These are phyloP conservation scores for Chytriomyces confervae DNA, from an alignment of 192 early-diverging fungal genomes.

Conservation along the genomic window DNA sequence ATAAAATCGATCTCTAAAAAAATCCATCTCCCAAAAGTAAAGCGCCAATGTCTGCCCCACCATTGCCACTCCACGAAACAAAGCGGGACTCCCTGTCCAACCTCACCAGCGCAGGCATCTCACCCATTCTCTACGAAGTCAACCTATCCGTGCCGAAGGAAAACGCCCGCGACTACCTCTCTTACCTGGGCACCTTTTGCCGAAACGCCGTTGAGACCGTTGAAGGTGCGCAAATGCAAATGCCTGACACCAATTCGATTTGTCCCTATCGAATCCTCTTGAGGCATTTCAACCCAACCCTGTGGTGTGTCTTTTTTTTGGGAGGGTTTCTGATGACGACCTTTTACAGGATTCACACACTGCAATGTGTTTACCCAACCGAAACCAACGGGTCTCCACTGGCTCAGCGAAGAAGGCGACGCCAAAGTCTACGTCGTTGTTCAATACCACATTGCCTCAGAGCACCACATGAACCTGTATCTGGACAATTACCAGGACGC, in stretches of 20 bases:
- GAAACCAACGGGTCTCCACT: conserved; percentile 54
- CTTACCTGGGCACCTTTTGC: conserved; percentile 56
- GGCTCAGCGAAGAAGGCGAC: conserved; percentile 54
- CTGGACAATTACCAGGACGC: conserved; percentile 42
- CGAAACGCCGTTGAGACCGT: conserved; percentile 21
- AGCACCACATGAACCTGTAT: conserved; percentile 47
- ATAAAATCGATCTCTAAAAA: too few relatives aligned
- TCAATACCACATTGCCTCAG: conserved; percentile 53
- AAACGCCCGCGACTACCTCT: conserved; percentile 52
- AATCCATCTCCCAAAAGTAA: too few relatives aligned
- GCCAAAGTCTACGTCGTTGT: conserved; percentile 52
- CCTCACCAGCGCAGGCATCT: conserved; percentile 30
- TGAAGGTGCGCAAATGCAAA: conserved; percentile 26
- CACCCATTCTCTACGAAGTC: conserved; percentile 58
- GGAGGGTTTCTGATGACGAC: background rate
- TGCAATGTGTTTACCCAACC: conserved; percentile 50
- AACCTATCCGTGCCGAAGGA: conserved; percentile 63
- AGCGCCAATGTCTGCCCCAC: too few relatives aligned
- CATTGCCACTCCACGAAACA: background rate
- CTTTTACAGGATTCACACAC: conserved; percentile 47
- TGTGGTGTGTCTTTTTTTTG: background rate
- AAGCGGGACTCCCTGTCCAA: conserved; percentile 32
- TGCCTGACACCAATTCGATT: background rate
- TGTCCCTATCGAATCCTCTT: background rate
- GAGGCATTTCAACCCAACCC: background rate